Base-by-base conservation (phyloP, 805 yeast species). In the Saccharomyces mikatae region DNA sequence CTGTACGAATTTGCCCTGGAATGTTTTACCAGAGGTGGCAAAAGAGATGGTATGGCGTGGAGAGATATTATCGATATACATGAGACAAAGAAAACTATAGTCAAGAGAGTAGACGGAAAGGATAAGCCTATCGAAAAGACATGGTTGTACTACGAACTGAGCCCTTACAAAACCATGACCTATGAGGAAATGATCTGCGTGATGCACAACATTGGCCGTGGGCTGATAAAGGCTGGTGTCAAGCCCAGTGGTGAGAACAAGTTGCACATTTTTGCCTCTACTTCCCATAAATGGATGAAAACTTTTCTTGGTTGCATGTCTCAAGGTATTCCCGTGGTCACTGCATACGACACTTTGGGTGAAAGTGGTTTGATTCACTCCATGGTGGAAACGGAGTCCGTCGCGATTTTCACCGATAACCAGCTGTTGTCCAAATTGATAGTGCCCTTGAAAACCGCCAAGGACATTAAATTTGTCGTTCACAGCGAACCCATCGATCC, bases 301-400 rank as follows among this genome's bases (percentile, higher is more conserved):
- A 80, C 89, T 32, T 92, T 83, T 60, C 71, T 89, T 58, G 96
- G 91, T 13, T 79, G 88, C 53, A 81, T 82, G 62, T 75, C 89
- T 50, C 96, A 89, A 71, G 73, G 80, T 50, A 83, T 94, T 56
- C 87, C 98, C 21, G 80, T 87, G 54, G 98, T 90, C 49, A 94
- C 99, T n/a, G 98, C 99, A 31, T 94, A 94, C 72, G 97, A 91
- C 71, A 89, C 97, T 30, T 76, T 91, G 61, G 97, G 97, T 56
- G 96, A 89, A 71, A 77, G 79, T 44, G 96, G 96, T 36, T 78
- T 91, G 66, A 86, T 85, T 54, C 96, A 87, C 71, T 90, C 97
- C 3, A 77, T 94, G 67, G 77, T 79, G 36, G 87, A 91, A 73
- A 89, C 98, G 2, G 87, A 78, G 49, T 81, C 96, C 21, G 76